These are phyloP conservation scores for Uronychia binucleata DNA, from an alignment of 73 alveolate species.

Conservation along the genomic window DNA sequence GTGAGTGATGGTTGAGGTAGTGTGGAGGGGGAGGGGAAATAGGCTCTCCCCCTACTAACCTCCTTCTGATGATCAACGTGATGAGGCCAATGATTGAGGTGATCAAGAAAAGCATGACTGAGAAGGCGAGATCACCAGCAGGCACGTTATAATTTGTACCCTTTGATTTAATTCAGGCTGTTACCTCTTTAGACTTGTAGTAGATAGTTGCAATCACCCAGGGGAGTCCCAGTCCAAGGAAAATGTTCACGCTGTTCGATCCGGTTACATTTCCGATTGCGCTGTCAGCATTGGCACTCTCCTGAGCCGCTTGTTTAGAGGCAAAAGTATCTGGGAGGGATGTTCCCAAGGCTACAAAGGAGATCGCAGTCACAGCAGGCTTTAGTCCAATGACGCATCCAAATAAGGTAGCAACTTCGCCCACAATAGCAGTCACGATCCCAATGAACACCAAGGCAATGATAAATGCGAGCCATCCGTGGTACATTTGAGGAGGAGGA, in stretches of 20 bases:
- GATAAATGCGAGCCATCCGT: slow-evolving; percentile 71
- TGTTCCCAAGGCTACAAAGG: slow-evolving; percentile 73
- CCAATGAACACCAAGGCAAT: slow-evolving; percentile 50
- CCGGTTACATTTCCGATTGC: slow-evolving; percentile 72
- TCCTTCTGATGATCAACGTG: slow-evolving; percentile 6
- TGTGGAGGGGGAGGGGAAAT: no score
- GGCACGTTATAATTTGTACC: slow-evolving; percentile 5
- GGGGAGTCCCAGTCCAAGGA: slow-evolving; percentile 62
- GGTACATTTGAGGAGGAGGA: slow-evolving; percentile 58
- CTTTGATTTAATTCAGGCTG: neutral
- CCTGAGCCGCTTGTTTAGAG: slow-evolving; percentile 61
- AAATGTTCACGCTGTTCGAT: slow-evolving; percentile 66
- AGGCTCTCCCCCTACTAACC: slow-evolving; percentile 28
- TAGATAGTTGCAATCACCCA: slow-evolving; percentile 56
- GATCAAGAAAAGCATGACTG: slow-evolving; percentile 9
- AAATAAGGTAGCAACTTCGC: slow-evolving; percentile 69
- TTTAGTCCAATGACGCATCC: slow-evolving; percentile 73
- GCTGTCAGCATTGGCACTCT: slow-evolving; percentile 61
- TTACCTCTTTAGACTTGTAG: neutral
- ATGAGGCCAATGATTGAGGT: neutral
- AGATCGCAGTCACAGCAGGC: slow-evolving; percentile 60
- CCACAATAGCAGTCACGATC: slow-evolving; percentile 56
- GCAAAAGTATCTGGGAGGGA: slow-evolving; percentile 70
- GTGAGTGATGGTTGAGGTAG: no score
- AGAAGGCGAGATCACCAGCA: slow-evolving; percentile 12